phyloP scores from a whole-genome alignment of 305 asterid genomes.

The Fraxinus latifolia region DNA sequence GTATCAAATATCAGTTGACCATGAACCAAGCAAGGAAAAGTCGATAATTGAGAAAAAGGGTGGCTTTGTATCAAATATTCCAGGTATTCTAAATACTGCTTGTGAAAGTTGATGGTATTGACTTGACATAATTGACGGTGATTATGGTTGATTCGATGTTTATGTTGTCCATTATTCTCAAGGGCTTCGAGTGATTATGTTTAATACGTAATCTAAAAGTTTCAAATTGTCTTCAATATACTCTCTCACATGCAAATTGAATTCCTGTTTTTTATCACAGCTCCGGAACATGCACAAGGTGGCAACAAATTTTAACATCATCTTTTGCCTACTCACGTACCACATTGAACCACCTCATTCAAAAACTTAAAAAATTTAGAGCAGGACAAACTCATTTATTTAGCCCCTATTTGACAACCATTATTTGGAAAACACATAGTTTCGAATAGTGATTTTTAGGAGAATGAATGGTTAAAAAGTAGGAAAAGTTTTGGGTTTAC shows the following conservation, averaged over 20 bases:
- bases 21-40: conserved; percentile 78
- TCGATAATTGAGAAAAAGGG: conserved; percentile 79
- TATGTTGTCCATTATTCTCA: neutral
- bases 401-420: neutral
- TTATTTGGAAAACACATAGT: neutral
- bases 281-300: neutral
- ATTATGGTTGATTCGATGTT: neutral
- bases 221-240: neutral
- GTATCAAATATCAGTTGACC: conserved; percentile 76
- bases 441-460: neutral
- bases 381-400: neutral
- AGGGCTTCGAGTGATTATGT: neutral
- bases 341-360: neutral
- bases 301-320: neutral
- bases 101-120: neutral
- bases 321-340: neutral
- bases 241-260: neutral
- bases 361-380: neutral
- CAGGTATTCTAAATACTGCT: conserved; percentile 43
- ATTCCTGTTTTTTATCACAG: neutral
- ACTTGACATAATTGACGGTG: neutral
- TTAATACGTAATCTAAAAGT: neutral
- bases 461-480: neutral
- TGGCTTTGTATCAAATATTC: conserved; percentile 83
- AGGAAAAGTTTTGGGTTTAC: neutral